These are phyloP conservation scores for Thinopyrum elongatum DNA, from an alignment of 176 grass and related monocot genomes.

Conservation along the genomic window DNA sequence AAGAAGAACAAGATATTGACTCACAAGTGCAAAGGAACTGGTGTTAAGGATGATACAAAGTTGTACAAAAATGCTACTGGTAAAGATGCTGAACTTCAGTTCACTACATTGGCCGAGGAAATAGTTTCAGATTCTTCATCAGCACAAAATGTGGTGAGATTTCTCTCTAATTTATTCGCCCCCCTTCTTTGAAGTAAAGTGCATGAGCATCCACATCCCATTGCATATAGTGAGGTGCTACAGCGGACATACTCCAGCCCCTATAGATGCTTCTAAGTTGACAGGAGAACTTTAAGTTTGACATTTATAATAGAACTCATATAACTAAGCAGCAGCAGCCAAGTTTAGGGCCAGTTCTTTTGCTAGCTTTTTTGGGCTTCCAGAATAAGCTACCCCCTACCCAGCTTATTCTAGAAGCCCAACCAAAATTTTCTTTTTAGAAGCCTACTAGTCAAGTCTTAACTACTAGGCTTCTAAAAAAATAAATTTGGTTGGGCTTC, in stretches of 20 bases:
- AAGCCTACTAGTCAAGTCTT: too few species aligned
- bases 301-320: background rate
- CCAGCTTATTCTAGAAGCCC: too few species aligned
- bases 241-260: background rate
- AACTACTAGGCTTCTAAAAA: too few species aligned
- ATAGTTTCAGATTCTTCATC: conserved; percentile 38
- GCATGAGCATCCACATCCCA: background rate
- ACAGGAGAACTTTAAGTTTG: background rate
- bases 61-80: conserved; percentile 34
- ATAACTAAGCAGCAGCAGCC: background rate
- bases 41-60: conserved; percentile 17
- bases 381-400: too few species aligned
- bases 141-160: conserved; percentile 35
- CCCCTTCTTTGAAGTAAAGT: background rate
- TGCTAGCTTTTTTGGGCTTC: too few species aligned
- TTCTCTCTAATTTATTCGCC: background rate
- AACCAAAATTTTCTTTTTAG: too few species aligned
- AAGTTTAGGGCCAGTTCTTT: too few species aligned
- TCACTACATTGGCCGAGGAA: conserved; percentile 22
- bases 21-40: conserved; percentile 52
- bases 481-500: too few species aligned
- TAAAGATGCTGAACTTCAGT: conserved; percentile 36
- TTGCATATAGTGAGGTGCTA: background rate
- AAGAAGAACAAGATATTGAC: conserved; percentile 87
- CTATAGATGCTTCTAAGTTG: background rate